A percentile compares a stretch with the other conserved stretches of the same genome.
Evolutionary conservation across 2,329 filamentous ascomycete genomes (phyloP).

Genomic region (Fusarium citri): DNA sequence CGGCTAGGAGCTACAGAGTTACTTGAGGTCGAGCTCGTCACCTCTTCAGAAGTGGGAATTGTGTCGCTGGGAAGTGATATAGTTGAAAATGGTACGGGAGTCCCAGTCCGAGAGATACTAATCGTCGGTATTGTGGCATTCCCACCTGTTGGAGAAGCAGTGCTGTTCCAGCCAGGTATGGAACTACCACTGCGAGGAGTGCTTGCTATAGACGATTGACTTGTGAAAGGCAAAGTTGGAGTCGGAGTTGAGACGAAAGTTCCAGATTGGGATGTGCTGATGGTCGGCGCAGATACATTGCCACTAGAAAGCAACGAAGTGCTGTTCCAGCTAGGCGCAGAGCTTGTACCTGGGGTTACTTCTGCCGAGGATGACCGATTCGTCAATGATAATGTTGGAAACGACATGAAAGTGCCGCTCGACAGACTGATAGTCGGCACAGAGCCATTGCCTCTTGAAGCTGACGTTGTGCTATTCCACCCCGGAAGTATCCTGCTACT

Average conservation of each 20-base stretch:
- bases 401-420: slow-evolving; percentile 5
- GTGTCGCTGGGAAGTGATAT: neutral
- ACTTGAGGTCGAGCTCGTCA: neutral
- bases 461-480: slow-evolving; percentile 10
- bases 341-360: neutral
- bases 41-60: neutral
- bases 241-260: neutral
- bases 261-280: neutral
- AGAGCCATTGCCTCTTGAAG: neutral
- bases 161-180: neutral
- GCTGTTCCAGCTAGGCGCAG: neutral
- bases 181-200: neutral
- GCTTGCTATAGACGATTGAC: neutral
- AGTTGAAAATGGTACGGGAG: neutral
- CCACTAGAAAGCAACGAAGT: neutral
- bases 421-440: slow-evolving; percentile 9
- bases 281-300: slow-evolving; percentile 1
- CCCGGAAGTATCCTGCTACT: neutral
- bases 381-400: neutral
- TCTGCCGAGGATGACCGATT: neutral
- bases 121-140: neutral
- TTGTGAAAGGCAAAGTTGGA: neutral
- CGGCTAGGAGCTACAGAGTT: neutral
- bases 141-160: neutral
- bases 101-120: slow-evolving; percentile 4